Percentiles rank a stretch among this genome's conserved stretches.
phyloP scores from a whole-genome alignment of 2,329 filamentous ascomycete species.

The Ciborinia camelliae region DNA sequence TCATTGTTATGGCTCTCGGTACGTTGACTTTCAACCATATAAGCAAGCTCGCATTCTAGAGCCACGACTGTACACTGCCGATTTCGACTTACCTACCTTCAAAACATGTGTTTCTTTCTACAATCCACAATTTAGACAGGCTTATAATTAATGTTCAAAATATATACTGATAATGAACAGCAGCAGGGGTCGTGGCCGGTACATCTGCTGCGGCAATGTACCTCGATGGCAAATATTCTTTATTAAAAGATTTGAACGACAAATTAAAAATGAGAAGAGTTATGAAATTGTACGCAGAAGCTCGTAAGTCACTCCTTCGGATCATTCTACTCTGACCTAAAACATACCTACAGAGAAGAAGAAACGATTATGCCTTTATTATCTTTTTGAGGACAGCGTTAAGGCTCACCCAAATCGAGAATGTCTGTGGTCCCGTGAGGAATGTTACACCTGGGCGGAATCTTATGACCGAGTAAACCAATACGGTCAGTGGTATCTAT shows the following conservation, averaged over 20 bases:
- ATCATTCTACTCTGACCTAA: not conserved
- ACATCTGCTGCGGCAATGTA: conserved; percentile 52
- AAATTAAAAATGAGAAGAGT: conserved; percentile 45
- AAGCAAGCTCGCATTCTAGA: not conserved
- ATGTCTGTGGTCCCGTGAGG: conserved; percentile 65
- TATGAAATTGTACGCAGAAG: conserved; percentile 46
- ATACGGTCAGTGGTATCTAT: conserved; percentile 60
- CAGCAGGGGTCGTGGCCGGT: conserved; percentile 35
- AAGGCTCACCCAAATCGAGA: conserved; percentile 52
- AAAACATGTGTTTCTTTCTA: not conserved
- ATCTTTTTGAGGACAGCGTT: conserved; percentile 56
- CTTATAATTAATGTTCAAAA: not conserved
- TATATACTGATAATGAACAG: conserved; percentile 17
- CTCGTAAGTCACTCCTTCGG: conserved; percentile 41
- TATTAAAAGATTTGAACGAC: conserved; percentile 56
- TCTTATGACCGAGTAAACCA: conserved; percentile 54
- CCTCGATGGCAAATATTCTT: conserved; percentile 65
- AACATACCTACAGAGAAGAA: conserved; percentile 37
- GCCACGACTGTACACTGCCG: not conserved
- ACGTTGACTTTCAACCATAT: not conserved
- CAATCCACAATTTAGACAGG: not conserved
- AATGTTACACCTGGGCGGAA: conserved; percentile 57
- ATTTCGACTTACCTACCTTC: not conserved
- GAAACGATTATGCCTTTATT: conserved; percentile 58
- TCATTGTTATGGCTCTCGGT: conserved; percentile 8